Evolutionary conservation across 2,329 filamentous ascomycete species (phyloP).

Genomic region (Penicillium fuscoglaucum): DNA sequence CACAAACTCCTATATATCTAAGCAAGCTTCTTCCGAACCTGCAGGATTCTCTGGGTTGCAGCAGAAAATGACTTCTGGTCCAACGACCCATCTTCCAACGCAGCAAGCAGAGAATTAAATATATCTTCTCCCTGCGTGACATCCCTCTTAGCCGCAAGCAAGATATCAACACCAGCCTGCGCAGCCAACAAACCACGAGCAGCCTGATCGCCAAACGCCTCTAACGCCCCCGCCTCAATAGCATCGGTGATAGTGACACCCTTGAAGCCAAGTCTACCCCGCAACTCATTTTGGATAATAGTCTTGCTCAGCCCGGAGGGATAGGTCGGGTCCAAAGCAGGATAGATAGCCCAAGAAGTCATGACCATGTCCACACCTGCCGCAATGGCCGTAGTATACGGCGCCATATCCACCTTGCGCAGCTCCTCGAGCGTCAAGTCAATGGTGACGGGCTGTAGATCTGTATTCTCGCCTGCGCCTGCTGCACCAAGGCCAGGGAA

Average conservation of each 20-base stretch:
- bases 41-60: constrained; percentile 21
- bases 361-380: constrained; percentile 34
- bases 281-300: constrained; percentile 29
- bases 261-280: constrained; percentile 26
- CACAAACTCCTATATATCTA: background rate
- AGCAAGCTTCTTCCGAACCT: constrained; percentile 14
- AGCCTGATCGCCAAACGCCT: constrained; percentile 26
- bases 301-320: constrained; percentile 30
- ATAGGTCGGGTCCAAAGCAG: constrained; percentile 26
- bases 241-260: constrained; percentile 37
- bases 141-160: constrained; percentile 31
- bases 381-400: constrained; percentile 27
- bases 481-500: constrained; percentile 35
- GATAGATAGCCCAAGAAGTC: constrained; percentile 35
- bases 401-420: constrained; percentile 27
- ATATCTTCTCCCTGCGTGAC: constrained; percentile 33
- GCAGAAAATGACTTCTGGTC: constrained; percentile 14
- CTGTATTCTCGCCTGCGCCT: constrained; percentile 27
- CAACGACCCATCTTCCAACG: constrained; percentile 21
- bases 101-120: constrained; percentile 19
- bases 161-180: constrained; percentile 33
- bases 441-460: constrained; percentile 30
- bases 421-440: constrained; percentile 24
- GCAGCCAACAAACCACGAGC: constrained; percentile 27
- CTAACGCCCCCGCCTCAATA: constrained; percentile 30